Base-by-base conservation (phyloP, 1,284 basidiomycete species). In the Moesziomyces globuligerus region DNA sequence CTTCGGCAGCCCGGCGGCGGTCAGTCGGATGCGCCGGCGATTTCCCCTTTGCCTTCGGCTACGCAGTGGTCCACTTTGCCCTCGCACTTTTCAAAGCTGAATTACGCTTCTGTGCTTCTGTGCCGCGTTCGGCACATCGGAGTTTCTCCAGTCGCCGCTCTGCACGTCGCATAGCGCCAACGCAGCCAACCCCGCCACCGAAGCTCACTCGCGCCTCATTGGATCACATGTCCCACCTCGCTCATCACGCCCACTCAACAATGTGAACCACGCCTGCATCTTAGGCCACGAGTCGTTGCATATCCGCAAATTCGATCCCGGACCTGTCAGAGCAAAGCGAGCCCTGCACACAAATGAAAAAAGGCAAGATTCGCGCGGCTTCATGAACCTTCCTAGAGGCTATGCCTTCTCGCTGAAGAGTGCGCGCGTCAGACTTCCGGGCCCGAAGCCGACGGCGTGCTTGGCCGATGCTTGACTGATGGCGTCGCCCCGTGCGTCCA, bases 361-460 rank as follows among this genome's bases (percentile, higher is more conserved):
- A 34, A 34, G 6, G 10, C 15, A 13, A 34, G 15, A n/a, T 34
- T 34, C 4, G 10, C 10, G 32, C 17, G 32, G 32, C 29, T 34
- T 34, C 10, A 4, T 17, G 32, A 13, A 5, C 15, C 32, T 34
- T 17, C 17, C 15, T 13, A 34, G 15, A 13, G 6, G 32, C 10
- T 34, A 5, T 13, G 15, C 32, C 15, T 17, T 34, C 41, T 44
- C 55, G 48, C 48, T 34, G n/a, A 69, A 62, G 54, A 69, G 40
- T 18, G 59, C 66, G 18, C 53, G 54, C 7, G 71, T 73, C 41
- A 61, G 46, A 7, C 36, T 47, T 18, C 71, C 66, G 4, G 71
- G 66, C 1, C 65, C 71, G 24, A 73, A 69, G 0, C 71, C 71
- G 32, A 51, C 45, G 1, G 49, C 46, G 18, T 26, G 21, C 48